Evolutionary conservation across 164 flowering plant genomes (phyloP), one percentile per base, ranked within the genome.

Genomic region (Piper betle): DNA sequence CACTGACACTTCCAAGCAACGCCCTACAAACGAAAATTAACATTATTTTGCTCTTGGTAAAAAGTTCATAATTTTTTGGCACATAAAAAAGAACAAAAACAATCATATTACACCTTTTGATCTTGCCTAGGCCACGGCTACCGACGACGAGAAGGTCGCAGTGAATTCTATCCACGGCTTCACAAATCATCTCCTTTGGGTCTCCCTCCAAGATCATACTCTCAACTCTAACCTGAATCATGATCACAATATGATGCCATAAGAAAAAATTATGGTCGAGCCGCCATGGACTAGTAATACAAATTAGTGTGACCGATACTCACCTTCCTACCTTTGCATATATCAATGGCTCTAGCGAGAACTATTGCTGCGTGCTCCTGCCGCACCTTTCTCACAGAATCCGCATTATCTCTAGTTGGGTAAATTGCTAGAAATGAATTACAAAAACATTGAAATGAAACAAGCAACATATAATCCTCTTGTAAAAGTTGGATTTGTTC

Each of bases 161-260:
- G 39, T 63, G 68, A 43, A 50, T 58, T 19, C 69, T 62, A 54
- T 75, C 78, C 5, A 52, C 73, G 37, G 66, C 71, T 19, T 75
- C 53, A 58, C 78, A 75, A 52, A 75, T 72, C 75, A 69, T 72
- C 17, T 75, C 75, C 67, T 72, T 75, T 16, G 76, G 76, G 9
- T 75, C 76, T 18, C 79, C 79, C 1, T 64, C 62, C 18, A 70
- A 38, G 52, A 68, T 64, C 55, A 70, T 4, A 6, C 68, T 60
- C 58, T 72, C 69, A 7, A 61, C 67, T 61, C 64, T 72, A 4
- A 75, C 46, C 75, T 72, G 69, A 41, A 59, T 15, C 6, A 40
- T 12, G 39, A 37, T 17, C n/a, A 37, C 1, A 39, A n/a, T 7
- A 12, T 37, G 13, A 4, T 16, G 2, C 11, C 38, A 2, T 33